These are phyloP conservation scores for Mycena citricolor DNA, from an alignment of 1,284 basidiomycete genomes.

Conservation along the genomic window DNA sequence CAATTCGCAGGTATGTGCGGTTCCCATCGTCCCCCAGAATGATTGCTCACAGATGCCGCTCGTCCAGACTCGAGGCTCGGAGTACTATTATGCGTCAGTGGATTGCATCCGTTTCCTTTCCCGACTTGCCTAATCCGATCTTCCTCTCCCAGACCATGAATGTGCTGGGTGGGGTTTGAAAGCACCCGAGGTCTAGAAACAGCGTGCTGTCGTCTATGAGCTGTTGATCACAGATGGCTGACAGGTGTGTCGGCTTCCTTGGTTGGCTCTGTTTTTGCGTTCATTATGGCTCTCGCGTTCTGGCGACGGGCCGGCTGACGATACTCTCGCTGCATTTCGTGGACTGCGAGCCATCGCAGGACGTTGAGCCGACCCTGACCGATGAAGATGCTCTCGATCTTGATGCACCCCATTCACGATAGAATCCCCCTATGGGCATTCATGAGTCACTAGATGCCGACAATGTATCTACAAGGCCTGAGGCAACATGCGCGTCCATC, in stretches of 20 bases:
- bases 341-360: constrained; percentile 58
- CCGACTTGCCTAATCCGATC: constrained; percentile 1
- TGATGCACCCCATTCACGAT: constrained; percentile 49
- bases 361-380: constrained; percentile 50
- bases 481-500: constrained; percentile 36
- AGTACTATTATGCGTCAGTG: too few relatives aligned
- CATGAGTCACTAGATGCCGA: constrained; percentile 64
- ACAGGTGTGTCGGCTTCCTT: constrained; percentile 58
- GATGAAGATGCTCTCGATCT: constrained; percentile 49
- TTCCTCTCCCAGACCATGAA: too few relatives aligned
- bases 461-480: constrained; percentile 52
- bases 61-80: too few relatives aligned
- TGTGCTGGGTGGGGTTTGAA: too few relatives aligned
- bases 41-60: too few relatives aligned
- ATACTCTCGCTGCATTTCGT: constrained; percentile 62
- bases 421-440: constrained; percentile 46
- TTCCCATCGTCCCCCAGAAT: too few relatives aligned
- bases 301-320: constrained; percentile 58
- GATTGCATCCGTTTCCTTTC: too few relatives aligned
- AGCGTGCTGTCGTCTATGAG: constrained; percentile 68
- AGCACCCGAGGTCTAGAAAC: constrained; percentile 59
- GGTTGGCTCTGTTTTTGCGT: too few relatives aligned
- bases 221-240: constrained; percentile 65
- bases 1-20: too few relatives aligned
- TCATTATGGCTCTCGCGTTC: constrained; percentile 36